These are phyloP conservation scores for Samsoniella hepiali DNA, from an alignment of 2,329 filamentous ascomycete genomes.

Conservation along the genomic window DNA sequence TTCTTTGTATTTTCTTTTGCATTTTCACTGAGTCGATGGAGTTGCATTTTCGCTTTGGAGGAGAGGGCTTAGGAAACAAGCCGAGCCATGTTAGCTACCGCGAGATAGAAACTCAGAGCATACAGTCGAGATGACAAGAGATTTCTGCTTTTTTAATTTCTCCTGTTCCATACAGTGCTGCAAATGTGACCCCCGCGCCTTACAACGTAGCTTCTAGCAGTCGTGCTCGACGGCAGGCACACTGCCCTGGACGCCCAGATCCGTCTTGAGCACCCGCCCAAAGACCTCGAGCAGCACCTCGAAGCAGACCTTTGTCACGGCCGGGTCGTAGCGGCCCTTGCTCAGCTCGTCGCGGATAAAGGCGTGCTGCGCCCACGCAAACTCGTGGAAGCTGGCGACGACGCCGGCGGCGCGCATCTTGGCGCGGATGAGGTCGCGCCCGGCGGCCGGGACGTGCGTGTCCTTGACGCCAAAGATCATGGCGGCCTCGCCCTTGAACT, in stretches of 20 bases:
- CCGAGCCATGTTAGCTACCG: too few species aligned
- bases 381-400: constrained; percentile 79
- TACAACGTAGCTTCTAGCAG: constrained; percentile 47
- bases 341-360: constrained; percentile 91
- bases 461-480: constrained; percentile 93
- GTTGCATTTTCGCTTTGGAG: too few species aligned
- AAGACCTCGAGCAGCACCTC: constrained; percentile 88
- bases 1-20: too few species aligned
- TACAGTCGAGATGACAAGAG: not conserved
- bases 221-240: constrained; percentile 67
- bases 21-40: too few species aligned
- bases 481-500: constrained; percentile 77
- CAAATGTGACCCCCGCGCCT: too few species aligned
- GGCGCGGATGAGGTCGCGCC: constrained; percentile 77
- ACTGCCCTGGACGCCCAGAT: constrained; percentile 67
- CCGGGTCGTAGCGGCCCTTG: constrained; percentile 91
- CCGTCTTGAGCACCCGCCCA: constrained; percentile 70
- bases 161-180: too few species aligned
- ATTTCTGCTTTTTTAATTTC: not conserved
- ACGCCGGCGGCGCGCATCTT: constrained; percentile 75
- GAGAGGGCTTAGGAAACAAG: too few species aligned
- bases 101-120: too few species aligned
- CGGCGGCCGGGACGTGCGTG: constrained; percentile 80
- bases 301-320: constrained; percentile 82
- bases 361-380: constrained; percentile 90